These are phyloP conservation scores for Luzula sylvatica DNA, from an alignment of 176 grass and related monocot genomes.

Conservation along the genomic window DNA sequence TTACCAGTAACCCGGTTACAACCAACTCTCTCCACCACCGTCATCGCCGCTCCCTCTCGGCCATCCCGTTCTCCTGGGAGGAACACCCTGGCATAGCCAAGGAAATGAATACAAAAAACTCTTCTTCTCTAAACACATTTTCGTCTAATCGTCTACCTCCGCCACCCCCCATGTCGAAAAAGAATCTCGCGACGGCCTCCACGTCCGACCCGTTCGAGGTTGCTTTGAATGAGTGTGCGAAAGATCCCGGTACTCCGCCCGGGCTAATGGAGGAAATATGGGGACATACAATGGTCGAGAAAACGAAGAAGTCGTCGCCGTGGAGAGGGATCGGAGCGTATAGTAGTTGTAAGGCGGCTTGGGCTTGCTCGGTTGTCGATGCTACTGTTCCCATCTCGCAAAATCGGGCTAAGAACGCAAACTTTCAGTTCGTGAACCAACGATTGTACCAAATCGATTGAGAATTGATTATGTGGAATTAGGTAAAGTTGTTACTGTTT, in stretches of 20 bases:
- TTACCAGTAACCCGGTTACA: too few species aligned
- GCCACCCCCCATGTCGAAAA: slow-evolving; percentile 11
- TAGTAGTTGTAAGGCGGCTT: slow-evolving; percentile 5
- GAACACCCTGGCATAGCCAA: slow-evolving; percentile 23
- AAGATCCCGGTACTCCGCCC: not conserved
- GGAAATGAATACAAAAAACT: not conserved
- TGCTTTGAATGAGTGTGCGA: slow-evolving; percentile 20
- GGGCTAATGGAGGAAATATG: slow-evolving; percentile 22
- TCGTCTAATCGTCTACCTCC: not conserved
- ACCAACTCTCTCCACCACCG: not conserved
- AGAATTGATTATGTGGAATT: too few species aligned
- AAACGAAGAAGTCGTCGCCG: not conserved
- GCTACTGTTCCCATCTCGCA: not conserved
- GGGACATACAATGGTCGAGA: slow-evolving; percentile 5
- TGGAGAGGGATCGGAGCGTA: not conserved
- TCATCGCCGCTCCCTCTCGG: not conserved
- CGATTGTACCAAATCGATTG: not conserved
- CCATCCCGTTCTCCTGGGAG: slow-evolving; percentile 27
- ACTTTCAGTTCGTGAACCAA: slow-evolving; percentile 2
- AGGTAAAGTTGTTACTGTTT: too few species aligned
- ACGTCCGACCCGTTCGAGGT: slow-evolving; percentile 9
- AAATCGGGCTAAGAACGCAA: not conserved
- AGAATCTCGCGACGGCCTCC: not conserved
- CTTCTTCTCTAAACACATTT: not conserved
- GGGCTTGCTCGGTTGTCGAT: slow-evolving; percentile 7